Percentiles rank a stretch among this genome's conserved stretches.
These are phyloP conservation scores for Salvia rosmarinus DNA, from an alignment of 257 asterid species.

Conservation along the genomic window DNA sequence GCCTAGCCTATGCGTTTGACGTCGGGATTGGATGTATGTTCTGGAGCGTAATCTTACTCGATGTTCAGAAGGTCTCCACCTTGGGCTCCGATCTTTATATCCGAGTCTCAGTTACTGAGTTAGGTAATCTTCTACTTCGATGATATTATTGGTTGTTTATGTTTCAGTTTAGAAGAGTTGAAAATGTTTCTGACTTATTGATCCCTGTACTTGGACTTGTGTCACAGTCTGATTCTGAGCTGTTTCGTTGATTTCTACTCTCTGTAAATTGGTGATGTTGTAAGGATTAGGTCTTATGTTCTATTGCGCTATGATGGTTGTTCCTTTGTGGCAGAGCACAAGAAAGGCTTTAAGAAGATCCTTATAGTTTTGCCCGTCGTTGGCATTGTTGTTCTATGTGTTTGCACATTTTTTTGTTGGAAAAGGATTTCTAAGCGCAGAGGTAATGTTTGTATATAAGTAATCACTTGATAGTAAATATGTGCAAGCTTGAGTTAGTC, in stretches of 20 bases:
- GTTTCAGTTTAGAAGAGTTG: not conserved
- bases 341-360: conserved; percentile 33
- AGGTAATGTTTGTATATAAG: conserved; percentile 44
- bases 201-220: not conserved
- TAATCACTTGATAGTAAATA: not conserved
- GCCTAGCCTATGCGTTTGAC: conserved; percentile 53
- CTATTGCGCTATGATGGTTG: too few species aligned
- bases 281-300: not conserved
- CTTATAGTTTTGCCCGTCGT: conserved; percentile 35
- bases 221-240: too few species aligned
- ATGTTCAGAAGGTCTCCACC: conserved; percentile 37
- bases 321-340: conserved; percentile 38
- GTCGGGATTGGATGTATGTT: conserved; percentile 53
- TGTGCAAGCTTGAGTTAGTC: conserved; percentile 2
- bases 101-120: conserved; percentile 57
- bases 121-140: conserved; percentile 41
- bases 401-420: conserved; percentile 41
- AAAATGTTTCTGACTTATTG: conserved; percentile 9
- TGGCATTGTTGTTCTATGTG: conserved; percentile 27
- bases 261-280: not conserved
- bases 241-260: not conserved
- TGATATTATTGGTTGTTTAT: not conserved
- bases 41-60: conserved; percentile 50
- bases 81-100: conserved; percentile 47
- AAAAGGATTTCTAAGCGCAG: conserved; percentile 43